Evolutionary conservation across 805 yeast genomes (phyloP), one percentile per base, ranked within the genome.

Genomic region (Pachysolen tannophilus): DNA sequence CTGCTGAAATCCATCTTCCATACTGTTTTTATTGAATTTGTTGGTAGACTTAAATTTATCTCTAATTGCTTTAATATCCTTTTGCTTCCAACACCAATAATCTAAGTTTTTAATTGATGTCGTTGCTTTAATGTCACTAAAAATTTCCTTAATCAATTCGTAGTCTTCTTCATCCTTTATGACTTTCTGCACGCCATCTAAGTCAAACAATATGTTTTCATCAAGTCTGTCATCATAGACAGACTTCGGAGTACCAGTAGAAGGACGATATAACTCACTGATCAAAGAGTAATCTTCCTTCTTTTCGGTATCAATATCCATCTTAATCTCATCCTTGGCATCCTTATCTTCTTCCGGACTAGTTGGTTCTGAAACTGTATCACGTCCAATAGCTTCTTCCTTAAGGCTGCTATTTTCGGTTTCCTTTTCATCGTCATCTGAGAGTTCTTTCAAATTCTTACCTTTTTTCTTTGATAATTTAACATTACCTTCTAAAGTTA

Each of bases 151-250:
- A 15, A 83, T 65, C 13, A 81, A 49, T 25, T 49, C 52, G 32
- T 77, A 58, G 53, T 87, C 97, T 52, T 88, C 95, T 2, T 72
- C 75, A 49, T 87, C 95, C 45, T 73, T 75, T 5, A 87, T 56
- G 3, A 75, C 38, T 2, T 54, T 49, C 42, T 79, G 82, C 3
- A 84, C 43, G 14, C 63, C 62, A 5, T 58, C 61, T 16, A 86
- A 47, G 30, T 71, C 75, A 23, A 56, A 48, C n/a, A n/a, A n/a
- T n/a, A n/a, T n/a, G n/a, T n/a, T n/a, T 11, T 53, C 56, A 30
- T 65, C 65, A 5, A 66, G 56, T 3, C 48, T 60, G 38, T 63
- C 44, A 26, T 56, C 68, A 42, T 60, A 75, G 2, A 81, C 86
- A 0, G 86, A 68, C 10, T 51, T 42, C 1, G 90, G 86, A 4